A percentile compares a stretch with the other conserved stretches of the same genome.
Evolutionary conservation across 306 rosid genomes (phyloP).

Genomic region (Astragalus glycyphyllos): DNA sequence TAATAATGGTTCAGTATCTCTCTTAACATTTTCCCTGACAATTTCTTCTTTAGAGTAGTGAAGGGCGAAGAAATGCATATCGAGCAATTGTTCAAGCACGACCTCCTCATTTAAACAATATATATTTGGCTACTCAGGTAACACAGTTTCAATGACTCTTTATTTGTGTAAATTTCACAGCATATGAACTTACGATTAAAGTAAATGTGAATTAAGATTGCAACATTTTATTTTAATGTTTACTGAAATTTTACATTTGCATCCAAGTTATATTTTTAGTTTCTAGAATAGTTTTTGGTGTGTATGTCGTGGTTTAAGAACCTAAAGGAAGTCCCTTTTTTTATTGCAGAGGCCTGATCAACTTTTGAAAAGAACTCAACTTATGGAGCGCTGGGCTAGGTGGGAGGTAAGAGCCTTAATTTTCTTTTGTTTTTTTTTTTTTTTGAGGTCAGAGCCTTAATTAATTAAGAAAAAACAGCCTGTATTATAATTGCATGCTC

Average conservation of each 20-base stretch:
- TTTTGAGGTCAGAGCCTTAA: conserved; percentile 42
- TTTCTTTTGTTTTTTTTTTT: neutral
- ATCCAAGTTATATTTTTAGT: conserved; percentile 20
- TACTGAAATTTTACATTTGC: conserved; percentile 14
- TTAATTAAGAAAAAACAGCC: conserved; percentile 21
- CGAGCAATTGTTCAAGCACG: conserved; percentile 93
- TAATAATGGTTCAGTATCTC: conserved; percentile 13
- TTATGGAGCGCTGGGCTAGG: conserved; percentile 99
- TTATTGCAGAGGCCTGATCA: conserved; percentile 92
- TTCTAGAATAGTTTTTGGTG: conserved; percentile 5
- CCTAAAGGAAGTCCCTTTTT: conserved; percentile 35
- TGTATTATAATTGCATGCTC: conserved; percentile 26
- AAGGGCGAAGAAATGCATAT: conserved; percentile 92
- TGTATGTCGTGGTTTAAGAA: conserved; percentile 37
- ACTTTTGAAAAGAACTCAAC: conserved; percentile 95
- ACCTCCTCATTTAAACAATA: conserved; percentile 89
- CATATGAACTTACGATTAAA: conserved; percentile 18
- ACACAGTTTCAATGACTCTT: conserved; percentile 35
- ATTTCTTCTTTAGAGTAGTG: conserved; percentile 65
- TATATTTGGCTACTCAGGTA: conserved; percentile 98
- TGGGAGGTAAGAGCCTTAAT: conserved; percentile 83
- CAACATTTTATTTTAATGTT: conserved; percentile 4
- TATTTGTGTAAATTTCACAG: conserved; percentile 2
- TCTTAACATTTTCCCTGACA: conserved; percentile 25
- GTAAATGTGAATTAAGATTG: neutral